phyloP scores from a whole-genome alignment of 192 early-diverging fungal species.

The Chytriomyces confervae region DNA sequence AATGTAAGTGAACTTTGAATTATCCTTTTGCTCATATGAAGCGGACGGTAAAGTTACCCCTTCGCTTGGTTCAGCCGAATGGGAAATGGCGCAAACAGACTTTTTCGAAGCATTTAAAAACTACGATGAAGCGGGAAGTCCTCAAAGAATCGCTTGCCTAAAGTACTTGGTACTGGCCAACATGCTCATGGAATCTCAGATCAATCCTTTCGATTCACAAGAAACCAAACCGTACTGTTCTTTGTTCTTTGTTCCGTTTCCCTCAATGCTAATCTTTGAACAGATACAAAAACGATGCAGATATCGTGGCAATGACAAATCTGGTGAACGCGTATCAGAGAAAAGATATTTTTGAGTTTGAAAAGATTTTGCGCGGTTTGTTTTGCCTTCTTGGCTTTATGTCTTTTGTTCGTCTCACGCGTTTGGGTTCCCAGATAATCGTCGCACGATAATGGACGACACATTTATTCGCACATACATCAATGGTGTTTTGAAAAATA shows the following conservation, averaged over 20 bases:
- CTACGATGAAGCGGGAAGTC: constrained; percentile 95
- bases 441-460: constrained; percentile 82
- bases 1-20: constrained; percentile 59
- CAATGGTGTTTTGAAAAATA: constrained; percentile 89
- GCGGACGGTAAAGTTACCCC: background rate
- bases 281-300: constrained; percentile 88
- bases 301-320: constrained; percentile 92
- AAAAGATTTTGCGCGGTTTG: constrained; percentile 75
- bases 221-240: constrained; percentile 85
- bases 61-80: constrained; percentile 63
- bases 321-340: constrained; percentile 90
- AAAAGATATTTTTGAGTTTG: constrained; percentile 87
- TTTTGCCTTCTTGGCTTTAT: background rate
- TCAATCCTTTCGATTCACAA: constrained; percentile 97
- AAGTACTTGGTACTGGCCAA: constrained; percentile 96
- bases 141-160: constrained; percentile 88
- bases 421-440: constrained; percentile 58
- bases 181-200: constrained; percentile 93
- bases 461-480: constrained; percentile 89
- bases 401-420: background rate
- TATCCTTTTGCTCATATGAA: background rate
- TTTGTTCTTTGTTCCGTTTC: constrained; percentile 16
- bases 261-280: background rate
- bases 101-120: constrained; percentile 99
- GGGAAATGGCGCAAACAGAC: constrained; percentile 89